Evolutionary conservation across 805 yeast species (phyloP).

Genomic region (Suhomyces pyralidae): DNA sequence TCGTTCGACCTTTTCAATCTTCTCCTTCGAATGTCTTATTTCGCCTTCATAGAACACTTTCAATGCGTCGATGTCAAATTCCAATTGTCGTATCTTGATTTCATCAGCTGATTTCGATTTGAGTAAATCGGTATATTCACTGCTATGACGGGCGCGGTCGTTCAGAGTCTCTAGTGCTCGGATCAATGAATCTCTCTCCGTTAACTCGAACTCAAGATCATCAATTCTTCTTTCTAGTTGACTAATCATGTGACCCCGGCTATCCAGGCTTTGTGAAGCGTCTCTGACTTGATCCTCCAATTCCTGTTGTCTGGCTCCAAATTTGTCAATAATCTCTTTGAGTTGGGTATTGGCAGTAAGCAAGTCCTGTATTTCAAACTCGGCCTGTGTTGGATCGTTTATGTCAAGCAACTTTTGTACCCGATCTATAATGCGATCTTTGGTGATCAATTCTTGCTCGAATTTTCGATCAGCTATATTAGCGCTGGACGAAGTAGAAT

Average conservation of each 20-base stretch:
- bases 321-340: slow-evolving; percentile 6
- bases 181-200: slow-evolving; percentile 22
- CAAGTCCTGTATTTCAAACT: slow-evolving; percentile 9
- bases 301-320: slow-evolving; percentile 2
- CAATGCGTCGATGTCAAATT: slow-evolving; percentile 36
- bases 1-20: slow-evolving; percentile 19
- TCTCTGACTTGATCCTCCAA: slow-evolving; percentile 1
- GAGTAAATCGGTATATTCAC: slow-evolving; percentile 31
- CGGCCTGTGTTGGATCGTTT: slow-evolving; percentile 3
- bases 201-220: slow-evolving; percentile 3
- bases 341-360: slow-evolving; percentile 11
- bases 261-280: neutral
- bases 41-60: slow-evolving; percentile 34
- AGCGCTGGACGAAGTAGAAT: neutral
- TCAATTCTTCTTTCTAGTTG: slow-evolving; percentile 5
- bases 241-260: neutral
- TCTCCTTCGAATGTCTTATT: slow-evolving; percentile 28
- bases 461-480: slow-evolving; percentile 6
- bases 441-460: slow-evolving; percentile 1
- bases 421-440: slow-evolving; percentile 2
- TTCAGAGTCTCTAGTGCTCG: slow-evolving; percentile 7
- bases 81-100: slow-evolving; percentile 32
- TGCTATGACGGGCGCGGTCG: neutral
- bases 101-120: slow-evolving; percentile 38
- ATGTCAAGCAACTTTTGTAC: slow-evolving; percentile 6